phyloP scores from a whole-genome alignment of 768 basidiomycete genomes.

The Butyriboletus loyo region DNA sequence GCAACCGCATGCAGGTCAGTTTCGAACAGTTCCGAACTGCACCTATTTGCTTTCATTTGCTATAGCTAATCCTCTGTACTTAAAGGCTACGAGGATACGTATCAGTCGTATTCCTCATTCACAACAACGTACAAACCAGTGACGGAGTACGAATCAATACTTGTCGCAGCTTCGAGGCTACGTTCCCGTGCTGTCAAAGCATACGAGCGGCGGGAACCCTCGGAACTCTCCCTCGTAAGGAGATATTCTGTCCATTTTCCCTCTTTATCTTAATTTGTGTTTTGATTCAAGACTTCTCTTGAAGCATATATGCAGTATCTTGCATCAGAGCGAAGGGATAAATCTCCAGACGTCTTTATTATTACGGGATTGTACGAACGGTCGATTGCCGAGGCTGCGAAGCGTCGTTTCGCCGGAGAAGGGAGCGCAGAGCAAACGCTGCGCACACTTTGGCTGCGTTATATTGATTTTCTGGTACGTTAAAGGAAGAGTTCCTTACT shows the following conservation, averaged over 20 bases:
- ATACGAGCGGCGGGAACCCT: constrained; percentile 59
- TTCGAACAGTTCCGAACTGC: too few species aligned
- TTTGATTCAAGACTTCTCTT: constrained; percentile 37
- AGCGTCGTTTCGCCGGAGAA: constrained; percentile 52
- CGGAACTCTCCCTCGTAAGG: constrained; percentile 61
- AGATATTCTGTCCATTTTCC: neutral
- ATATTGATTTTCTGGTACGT: constrained; percentile 67
- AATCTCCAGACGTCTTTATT: constrained; percentile 55
- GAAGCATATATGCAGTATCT: constrained; percentile 64
- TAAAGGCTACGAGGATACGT: constrained; percentile 78
- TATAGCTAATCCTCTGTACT: neutral
- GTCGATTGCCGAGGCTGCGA: constrained; percentile 70
- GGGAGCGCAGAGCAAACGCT: constrained; percentile 55
- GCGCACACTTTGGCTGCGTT: constrained; percentile 69
- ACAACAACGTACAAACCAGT: constrained; percentile 74
- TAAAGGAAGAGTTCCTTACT: neutral
- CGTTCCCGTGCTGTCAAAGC: constrained; percentile 58
- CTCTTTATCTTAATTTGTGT: constrained; percentile 14
- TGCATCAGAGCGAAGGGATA: constrained; percentile 57
- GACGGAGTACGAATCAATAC: constrained; percentile 70
- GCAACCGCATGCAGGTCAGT: constrained; percentile 72
- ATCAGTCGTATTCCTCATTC: constrained; percentile 85
- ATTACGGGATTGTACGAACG: constrained; percentile 67
- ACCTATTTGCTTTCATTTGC: neutral
- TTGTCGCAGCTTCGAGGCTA: constrained; percentile 75